Evolutionary conservation across 1,284 basidiomycete species (phyloP).

Genomic region (Boletellus dicymbophilus): DNA sequence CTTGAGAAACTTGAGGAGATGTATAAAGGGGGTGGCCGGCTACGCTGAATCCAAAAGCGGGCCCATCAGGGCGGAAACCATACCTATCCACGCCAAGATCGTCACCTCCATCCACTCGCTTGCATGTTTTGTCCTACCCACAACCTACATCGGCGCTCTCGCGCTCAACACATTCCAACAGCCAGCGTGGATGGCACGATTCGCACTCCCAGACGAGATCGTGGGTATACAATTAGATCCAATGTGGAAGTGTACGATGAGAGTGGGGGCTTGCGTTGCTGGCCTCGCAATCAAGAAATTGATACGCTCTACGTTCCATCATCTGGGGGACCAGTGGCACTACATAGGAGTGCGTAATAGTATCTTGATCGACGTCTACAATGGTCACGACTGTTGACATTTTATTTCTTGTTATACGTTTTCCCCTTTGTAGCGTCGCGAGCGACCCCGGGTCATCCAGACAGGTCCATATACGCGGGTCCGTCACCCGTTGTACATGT

Average conservation of each 20-base stretch:
- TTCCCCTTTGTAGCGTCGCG: slow-evolving; percentile 25
- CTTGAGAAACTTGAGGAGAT: neutral
- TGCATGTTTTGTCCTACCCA: slow-evolving; percentile 14
- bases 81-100: slow-evolving; percentile 18
- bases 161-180: slow-evolving; percentile 23
- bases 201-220: slow-evolving; percentile 12
- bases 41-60: slow-evolving; percentile 22
- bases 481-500: slow-evolving; percentile 33
- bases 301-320: neutral
- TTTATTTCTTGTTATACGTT: neutral
- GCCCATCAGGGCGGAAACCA: slow-evolving; percentile 17
- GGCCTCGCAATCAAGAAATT: slow-evolving; percentile 5
- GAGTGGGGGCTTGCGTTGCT: slow-evolving; percentile 19
- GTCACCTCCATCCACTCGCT: slow-evolving; percentile 27
- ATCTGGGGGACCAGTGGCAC: slow-evolving; percentile 31
- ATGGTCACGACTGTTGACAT: too few relatives aligned
- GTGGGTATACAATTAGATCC: too few relatives aligned
- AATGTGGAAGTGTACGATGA: neutral
- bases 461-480: slow-evolving; percentile 34
- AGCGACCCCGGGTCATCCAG: slow-evolving; percentile 31
- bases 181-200: slow-evolving; percentile 29
- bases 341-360: slow-evolving; percentile 20
- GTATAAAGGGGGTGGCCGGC: neutral
- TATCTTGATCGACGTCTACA: too few relatives aligned
- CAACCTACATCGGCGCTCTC: slow-evolving; percentile 22